Conservation (phyloP, 441 rosid genomes). For the Rhodomyrtus psidioides region DNA sequence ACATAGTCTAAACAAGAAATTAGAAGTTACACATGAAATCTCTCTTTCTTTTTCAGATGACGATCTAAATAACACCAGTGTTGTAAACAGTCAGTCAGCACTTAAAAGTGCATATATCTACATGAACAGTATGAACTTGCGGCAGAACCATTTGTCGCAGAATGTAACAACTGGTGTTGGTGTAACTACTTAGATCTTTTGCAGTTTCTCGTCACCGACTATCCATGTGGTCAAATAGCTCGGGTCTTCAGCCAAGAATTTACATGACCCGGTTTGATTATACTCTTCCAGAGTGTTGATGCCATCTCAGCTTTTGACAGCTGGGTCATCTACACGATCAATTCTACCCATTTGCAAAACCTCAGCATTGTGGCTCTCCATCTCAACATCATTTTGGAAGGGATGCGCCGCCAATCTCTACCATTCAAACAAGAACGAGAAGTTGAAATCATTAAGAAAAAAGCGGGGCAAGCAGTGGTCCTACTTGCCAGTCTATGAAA, state of each 20-base stretch:
- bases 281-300: constrained; percentile 53
- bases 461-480: not conserved
- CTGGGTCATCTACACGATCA: constrained; percentile 44
- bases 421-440: not conserved
- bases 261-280: constrained; percentile 57
- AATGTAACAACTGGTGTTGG: not conserved
- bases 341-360: constrained; percentile 44
- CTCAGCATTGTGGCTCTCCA: constrained; percentile 58
- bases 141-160: not conserved
- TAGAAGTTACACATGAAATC: not conserved
- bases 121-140: not conserved
- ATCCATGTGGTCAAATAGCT: constrained; percentile 65
- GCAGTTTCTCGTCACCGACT: constrained; percentile 49
- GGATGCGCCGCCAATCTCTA: constrained; percentile 83
- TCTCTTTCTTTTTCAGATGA: not conserved
- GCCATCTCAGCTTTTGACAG: constrained; percentile 74
- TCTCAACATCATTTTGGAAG: constrained; percentile 56
- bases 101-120: not conserved
- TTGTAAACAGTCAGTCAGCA: not conserved
- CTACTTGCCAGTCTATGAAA: not conserved
- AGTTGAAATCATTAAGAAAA: not conserved
- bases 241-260: constrained; percentile 55
- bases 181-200: not conserved
- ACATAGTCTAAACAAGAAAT: not conserved
- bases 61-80: not conserved